Conservation (phyloP, 441 rosid species). For the Pelargonium australe region DNA sequence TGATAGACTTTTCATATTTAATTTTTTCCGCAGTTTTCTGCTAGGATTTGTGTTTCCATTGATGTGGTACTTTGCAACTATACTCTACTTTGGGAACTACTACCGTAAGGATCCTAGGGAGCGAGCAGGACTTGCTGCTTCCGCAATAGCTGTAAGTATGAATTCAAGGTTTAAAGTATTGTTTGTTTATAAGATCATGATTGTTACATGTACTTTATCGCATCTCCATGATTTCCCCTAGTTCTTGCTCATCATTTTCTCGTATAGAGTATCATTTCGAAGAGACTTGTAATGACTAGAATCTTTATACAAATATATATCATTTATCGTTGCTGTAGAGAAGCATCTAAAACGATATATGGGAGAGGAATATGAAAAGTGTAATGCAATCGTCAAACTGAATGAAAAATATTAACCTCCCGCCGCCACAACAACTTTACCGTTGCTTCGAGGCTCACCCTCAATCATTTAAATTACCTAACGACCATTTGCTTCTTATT, state of each 20-base stretch:
- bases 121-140: constrained; percentile 87
- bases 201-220: not conserved
- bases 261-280: not conserved
- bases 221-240: not conserved
- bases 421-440: too few relatives aligned
- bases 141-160: constrained; percentile 75
- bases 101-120: constrained; percentile 88
- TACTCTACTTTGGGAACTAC: constrained; percentile 70
- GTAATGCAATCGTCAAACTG: too few relatives aligned
- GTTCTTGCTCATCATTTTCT: not conserved
- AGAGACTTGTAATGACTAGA: not conserved
- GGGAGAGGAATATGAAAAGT: not conserved
- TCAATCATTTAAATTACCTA: too few relatives aligned
- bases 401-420: too few relatives aligned
- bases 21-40: too few relatives aligned
- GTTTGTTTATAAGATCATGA: not conserved
- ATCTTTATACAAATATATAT: not conserved
- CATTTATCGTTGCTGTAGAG: not conserved
- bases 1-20: too few relatives aligned
- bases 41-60: constrained; percentile 70
- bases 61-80: constrained; percentile 68
- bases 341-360: not conserved
- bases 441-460: too few relatives aligned
- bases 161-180: not conserved
- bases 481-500: too few relatives aligned